Evolutionary conservation across 805 yeast genomes (phyloP).

Genomic region (Lachancea dasiensis): DNA sequence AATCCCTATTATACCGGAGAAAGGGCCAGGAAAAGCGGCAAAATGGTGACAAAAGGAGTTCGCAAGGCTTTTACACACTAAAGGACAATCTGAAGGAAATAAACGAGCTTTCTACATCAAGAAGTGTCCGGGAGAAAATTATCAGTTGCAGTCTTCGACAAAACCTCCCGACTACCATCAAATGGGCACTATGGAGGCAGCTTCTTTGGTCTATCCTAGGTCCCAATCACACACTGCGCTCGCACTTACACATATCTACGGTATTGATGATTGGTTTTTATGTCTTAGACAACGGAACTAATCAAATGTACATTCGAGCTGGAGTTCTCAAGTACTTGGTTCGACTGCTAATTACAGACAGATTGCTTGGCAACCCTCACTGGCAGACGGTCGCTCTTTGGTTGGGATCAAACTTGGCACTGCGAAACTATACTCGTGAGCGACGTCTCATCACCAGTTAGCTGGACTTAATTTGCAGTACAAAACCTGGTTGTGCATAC

Average conservation of each 20-base stretch:
- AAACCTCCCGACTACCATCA: slow-evolving; percentile 20
- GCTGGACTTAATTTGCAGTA: background rate
- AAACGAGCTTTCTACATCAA: slow-evolving; percentile 19
- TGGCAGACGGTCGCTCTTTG: slow-evolving; percentile 12
- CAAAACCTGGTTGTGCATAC: too few species aligned
- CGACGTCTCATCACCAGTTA: background rate
- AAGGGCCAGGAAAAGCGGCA: slow-evolving; percentile 1
- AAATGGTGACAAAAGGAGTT: background rate
- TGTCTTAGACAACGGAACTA: slow-evolving; percentile 16
- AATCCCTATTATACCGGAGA: slow-evolving; percentile 5
- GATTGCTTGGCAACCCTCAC: slow-evolving; percentile 1
- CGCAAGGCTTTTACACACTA: background rate
- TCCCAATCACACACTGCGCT: slow-evolving; percentile 4
- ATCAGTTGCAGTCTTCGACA: slow-evolving; percentile 20
- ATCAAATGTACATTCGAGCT: slow-evolving; percentile 20
- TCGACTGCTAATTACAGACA: slow-evolving; percentile 11
- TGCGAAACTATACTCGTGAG: background rate
- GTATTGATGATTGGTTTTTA: slow-evolving; percentile 20
- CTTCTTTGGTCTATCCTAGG: slow-evolving; percentile 10
- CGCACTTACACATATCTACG: slow-evolving; percentile 16
- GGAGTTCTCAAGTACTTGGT: slow-evolving; percentile 18
- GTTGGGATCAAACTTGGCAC: slow-evolving; percentile 15
- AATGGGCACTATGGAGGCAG: slow-evolving; percentile 29
- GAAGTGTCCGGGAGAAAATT: slow-evolving; percentile 17
- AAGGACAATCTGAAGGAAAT: slow-evolving; percentile 23